Evolutionary conservation across 1,139 yeast genomes (phyloP), one percentile per base, ranked within the genome.

Genomic region (Candida glucosophila): DNA sequence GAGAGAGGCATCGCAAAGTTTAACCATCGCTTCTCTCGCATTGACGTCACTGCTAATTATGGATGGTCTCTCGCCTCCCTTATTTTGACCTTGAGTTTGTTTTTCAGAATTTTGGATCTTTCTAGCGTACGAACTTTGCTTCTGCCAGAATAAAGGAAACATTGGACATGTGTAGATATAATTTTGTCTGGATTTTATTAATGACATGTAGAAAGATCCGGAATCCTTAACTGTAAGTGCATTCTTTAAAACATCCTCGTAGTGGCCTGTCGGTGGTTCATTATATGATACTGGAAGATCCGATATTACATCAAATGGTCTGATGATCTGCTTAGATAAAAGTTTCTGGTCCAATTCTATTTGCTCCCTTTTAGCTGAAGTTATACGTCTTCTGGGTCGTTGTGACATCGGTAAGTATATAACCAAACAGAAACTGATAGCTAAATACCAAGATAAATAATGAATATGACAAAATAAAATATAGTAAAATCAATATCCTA

Each of bases 21-120:
- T 85, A 31, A 85, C 81, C 95, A 88, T 86, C 28, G 77, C 77
- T 39, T 90, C 97, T 38, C 93, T 62, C 18, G 79, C 79, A 47
- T 73, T 73, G 6, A 62, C 63, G 9, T 67, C 67, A 19, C 54
- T 42, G 5, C 65, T 59, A 25, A 66, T 50, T 20, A 69, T 59
- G 19, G 78, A 65, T 9, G 50, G 48, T 20, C 67, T 35, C 20
- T 45, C 44, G 12, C 41, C 37, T 10, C 40, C 32, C 26, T 45
- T 50, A 5, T 56, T 50, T n/a, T 15, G 8, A n/a, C 47, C 33
- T 18, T 51, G 47, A 25, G 47, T 51, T 28, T 55, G 59, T 34
- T 43, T 45, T 24, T 60, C 67, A 17, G 21, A 16, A 11, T 28
- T 27, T 9, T 55, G 55, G 32, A 59, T 36, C 36, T 59, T 62